Conservation (phyloP, 768 basidiomycete genomes). For the Collybiopsis confluens region DNA sequence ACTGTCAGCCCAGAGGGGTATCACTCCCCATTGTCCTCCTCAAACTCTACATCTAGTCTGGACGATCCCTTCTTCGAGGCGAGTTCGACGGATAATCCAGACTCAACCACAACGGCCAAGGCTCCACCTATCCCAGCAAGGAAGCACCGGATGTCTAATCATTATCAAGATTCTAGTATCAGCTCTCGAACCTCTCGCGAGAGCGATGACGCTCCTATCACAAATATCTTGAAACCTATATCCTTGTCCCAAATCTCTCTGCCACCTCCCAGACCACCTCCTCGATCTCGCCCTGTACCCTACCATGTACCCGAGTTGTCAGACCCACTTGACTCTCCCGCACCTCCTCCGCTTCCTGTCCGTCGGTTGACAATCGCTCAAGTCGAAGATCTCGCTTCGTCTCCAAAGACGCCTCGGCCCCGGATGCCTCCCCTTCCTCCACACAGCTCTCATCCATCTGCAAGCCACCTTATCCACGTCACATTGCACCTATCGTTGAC, state of each 20-base stretch:
- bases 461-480: neutral
- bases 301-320: slow-evolving; percentile 14
- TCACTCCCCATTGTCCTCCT: slow-evolving; percentile 10
- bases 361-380: slow-evolving; percentile 15
- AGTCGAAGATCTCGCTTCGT: slow-evolving; percentile 11
- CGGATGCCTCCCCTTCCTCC: slow-evolving; percentile 13
- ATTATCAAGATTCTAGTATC: slow-evolving; percentile 14
- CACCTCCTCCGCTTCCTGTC: slow-evolving; percentile 15
- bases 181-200: slow-evolving; percentile 34
- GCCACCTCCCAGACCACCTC: slow-evolving; percentile 19
- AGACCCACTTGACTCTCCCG: slow-evolving; percentile 12
- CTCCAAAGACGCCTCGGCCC: slow-evolving; percentile 31
- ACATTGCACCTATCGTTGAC: slow-evolving; percentile 14
- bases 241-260: slow-evolving; percentile 14
- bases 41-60: slow-evolving; percentile 14
- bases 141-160: slow-evolving; percentile 7
- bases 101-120: slow-evolving; percentile 9
- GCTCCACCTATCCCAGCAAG: slow-evolving; percentile 16
- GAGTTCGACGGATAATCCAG: slow-evolving; percentile 2
- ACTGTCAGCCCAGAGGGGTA: slow-evolving; percentile 6
- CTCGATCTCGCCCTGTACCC: slow-evolving; percentile 33
- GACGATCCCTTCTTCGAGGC: slow-evolving; percentile 21
- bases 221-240: slow-evolving; percentile 7
- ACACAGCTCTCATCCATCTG: slow-evolving; percentile 20
- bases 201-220: slow-evolving; percentile 23